These are phyloP conservation scores for Leccinum arenicola DNA, from an alignment of 768 basidiomycete species.

Conservation along the genomic window DNA sequence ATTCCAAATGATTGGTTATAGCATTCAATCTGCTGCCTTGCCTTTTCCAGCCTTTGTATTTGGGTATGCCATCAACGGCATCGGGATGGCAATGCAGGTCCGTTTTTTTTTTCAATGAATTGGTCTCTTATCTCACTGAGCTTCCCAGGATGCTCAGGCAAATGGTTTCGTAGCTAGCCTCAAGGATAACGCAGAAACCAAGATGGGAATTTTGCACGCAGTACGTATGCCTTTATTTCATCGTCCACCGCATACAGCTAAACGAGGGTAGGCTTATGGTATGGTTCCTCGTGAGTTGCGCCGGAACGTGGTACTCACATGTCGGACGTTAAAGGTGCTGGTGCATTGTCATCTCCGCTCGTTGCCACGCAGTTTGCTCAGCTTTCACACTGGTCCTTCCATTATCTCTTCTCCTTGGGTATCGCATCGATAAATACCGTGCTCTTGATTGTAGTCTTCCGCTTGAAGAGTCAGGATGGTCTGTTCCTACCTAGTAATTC, in stretches of 20 bases:
- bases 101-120: background rate
- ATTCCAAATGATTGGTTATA: constrained; percentile 31
- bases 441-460: constrained; percentile 56
- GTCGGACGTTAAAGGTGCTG: constrained; percentile 45
- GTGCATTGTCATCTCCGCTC: constrained; percentile 68
- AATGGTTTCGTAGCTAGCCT: constrained; percentile 45
- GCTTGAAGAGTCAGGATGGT: constrained; percentile 72
- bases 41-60: constrained; percentile 47
- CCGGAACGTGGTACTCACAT: constrained; percentile 8
- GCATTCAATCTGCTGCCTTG: constrained; percentile 38
- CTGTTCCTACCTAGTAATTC: constrained; percentile 7
- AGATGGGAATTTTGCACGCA: constrained; percentile 42
- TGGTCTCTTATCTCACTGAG: background rate
- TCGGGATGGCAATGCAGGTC: constrained; percentile 48
- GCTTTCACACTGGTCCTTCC: constrained; percentile 66
- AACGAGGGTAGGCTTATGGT: constrained; percentile 33
- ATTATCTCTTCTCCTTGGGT: constrained; percentile 69
- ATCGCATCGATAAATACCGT: constrained; percentile 58
- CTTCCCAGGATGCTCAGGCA: constrained; percentile 42
- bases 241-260: background rate
- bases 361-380: constrained; percentile 80
- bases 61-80: constrained; percentile 42
- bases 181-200: constrained; percentile 35
- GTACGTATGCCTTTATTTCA: constrained; percentile 31
- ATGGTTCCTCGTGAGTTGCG: background rate